A percentile compares a stretch with the other conserved stretches of the same genome.
These are phyloP conservation scores for Amylocarpus encephaloides DNA, from an alignment of 2,329 filamentous ascomycete genomes.

Conservation along the genomic window DNA sequence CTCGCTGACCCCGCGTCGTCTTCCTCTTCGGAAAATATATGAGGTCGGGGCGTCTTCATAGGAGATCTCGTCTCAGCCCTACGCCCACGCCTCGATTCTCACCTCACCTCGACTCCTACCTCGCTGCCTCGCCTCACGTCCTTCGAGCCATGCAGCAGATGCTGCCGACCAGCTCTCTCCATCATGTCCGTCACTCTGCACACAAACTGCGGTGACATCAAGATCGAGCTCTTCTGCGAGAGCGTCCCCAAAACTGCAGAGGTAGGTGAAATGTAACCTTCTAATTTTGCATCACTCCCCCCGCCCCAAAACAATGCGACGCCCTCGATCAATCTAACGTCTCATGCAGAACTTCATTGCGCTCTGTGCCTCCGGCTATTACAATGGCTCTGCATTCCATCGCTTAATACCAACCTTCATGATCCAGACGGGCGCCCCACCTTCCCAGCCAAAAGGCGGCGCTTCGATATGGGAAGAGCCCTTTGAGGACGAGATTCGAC, in stretches of 20 bases:
- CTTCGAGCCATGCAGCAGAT: constrained; percentile 9
- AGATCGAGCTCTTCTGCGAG: constrained; percentile 95
- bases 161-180: constrained; percentile 1
- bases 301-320: not conserved
- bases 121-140: not conserved
- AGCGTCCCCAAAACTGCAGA: constrained; percentile 88
- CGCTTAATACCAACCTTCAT: constrained; percentile 77
- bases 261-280: constrained; percentile 38
- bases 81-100: not conserved
- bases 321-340: constrained; percentile 12
- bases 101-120: not conserved
- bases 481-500: constrained; percentile 78
- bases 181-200: constrained; percentile 68
- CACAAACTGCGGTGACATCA: constrained; percentile 83
- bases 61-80: constrained; percentile 17
- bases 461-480: constrained; percentile 65
- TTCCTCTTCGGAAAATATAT: too few relatives aligned
- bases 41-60: not conserved
- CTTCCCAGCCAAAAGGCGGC: constrained; percentile 57
- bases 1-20: too few relatives aligned
- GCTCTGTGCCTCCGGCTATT: constrained; percentile 74
- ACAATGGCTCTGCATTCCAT: constrained; percentile 70
- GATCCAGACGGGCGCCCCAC: constrained; percentile 66
- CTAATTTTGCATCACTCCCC: not conserved
- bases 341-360: constrained; percentile 73